Evolutionary conservation across 768 basidiomycete genomes (phyloP), one percentile per base, ranked within the genome.

Genomic region (Boletus huronensis): DNA sequence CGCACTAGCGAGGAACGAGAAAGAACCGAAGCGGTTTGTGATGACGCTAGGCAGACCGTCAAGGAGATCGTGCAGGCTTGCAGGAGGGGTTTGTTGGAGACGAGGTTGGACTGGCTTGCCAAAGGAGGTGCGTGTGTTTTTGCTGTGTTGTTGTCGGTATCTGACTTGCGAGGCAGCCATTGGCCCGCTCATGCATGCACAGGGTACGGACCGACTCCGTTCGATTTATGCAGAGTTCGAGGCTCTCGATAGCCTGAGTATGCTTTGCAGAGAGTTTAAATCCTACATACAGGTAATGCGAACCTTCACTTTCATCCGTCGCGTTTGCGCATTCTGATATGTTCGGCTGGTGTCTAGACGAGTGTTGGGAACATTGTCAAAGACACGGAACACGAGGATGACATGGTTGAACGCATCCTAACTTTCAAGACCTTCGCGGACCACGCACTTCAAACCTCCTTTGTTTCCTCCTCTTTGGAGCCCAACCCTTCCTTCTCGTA

Each of bases 361-460:
- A 75, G 71, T 0, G 89, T 91, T 2, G 70, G 77, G 50, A 59
- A 64, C n/a, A 85, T 93, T 55, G 87, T 93, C 54, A 80, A 78
- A 44, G 85, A 90, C 62, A 58, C 61, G 3, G 71, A 72, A 6
- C 74, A 72, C 14, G 93, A 93, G 51, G 90, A 89, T 11, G 75
- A 80, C 19, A 93, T 95, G 90, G 85, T 95, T 4, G 75, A 81
- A 19, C 75, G 79, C 19, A 79, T 95, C 0, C 78, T 93, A 34
- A 72, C 80, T 9, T 82, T 90, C 73, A 90, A 88, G 64, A 64
- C 75, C 6, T 76, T 81, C 34, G 78, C 80, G 2, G 82, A 88
- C 59, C 64, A 67, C 0, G 71, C 81, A 6, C 75, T 87, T 35
- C 62, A 63, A 5, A 67, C 69, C 0, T 77, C 82, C 36, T 91